Conservation (phyloP, 345 rosid genomes). For the Rhodomyrtus tomentosa region DNA sequence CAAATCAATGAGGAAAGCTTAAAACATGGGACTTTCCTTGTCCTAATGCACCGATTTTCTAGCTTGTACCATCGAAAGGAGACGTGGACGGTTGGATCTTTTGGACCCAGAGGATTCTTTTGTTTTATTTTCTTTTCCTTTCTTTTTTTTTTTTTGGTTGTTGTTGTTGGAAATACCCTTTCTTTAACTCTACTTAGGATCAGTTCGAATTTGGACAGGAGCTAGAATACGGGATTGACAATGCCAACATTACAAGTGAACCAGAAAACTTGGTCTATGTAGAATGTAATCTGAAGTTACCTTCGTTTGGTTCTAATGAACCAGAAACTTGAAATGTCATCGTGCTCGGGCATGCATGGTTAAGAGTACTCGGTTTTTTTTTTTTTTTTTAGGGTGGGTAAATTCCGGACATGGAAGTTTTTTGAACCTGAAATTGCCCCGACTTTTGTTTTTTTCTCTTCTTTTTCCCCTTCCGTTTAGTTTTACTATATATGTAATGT, state of each 20-base stretch:
- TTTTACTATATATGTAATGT: not conserved
- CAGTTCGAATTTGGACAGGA: not conserved
- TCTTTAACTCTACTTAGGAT: not conserved
- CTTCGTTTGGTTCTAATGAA: not conserved
- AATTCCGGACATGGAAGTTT: not conserved
- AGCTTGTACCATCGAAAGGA: not conserved
- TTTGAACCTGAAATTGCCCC: accelerated
- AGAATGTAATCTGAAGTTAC: not conserved
- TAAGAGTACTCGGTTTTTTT: not conserved
- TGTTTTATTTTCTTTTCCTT: no score
- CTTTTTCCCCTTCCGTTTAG: not conserved
- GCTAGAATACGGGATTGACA: not conserved
- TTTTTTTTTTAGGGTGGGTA: accelerated
- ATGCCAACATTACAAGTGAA: not conserved
- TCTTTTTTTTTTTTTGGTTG: no score
- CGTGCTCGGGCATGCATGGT: not conserved
- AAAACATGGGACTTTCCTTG: not conserved
- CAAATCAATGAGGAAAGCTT: not conserved
- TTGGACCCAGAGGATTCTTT: not conserved
- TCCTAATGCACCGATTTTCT: not conserved
- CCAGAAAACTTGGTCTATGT: not conserved
- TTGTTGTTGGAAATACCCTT: no score
- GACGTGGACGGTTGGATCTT: not conserved
- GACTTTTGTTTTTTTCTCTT: not conserved
- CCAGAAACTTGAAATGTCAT: not conserved